Evolutionary conservation across 495 filamentous ascomycete species (phyloP).

Genomic region (Mytilinidion resinicola): DNA sequence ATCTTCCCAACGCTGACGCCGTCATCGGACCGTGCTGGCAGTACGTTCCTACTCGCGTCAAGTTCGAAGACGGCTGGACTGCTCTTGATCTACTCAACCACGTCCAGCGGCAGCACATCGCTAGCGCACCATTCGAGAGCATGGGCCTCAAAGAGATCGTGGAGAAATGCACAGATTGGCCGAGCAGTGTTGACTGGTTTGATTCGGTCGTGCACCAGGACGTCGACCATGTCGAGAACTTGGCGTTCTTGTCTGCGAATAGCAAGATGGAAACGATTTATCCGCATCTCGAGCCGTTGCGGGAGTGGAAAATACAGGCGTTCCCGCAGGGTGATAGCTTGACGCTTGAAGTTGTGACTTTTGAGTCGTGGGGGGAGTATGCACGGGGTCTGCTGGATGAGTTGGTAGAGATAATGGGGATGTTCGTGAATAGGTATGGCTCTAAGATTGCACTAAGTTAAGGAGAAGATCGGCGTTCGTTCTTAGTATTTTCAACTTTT

Average conservation of each 20-base stretch:
- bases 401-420: no score
- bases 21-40: slow-evolving; percentile 24
- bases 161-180: slow-evolving; percentile 54
- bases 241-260: slow-evolving; percentile 17
- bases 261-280: slow-evolving; percentile 22
- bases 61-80: slow-evolving; percentile 22
- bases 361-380: slow-evolving; percentile 16
- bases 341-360: slow-evolving; percentile 22
- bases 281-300: slow-evolving; percentile 24
- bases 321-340: slow-evolving; percentile 14
- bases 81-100: slow-evolving; percentile 15
- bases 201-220: slow-evolving; percentile 29
- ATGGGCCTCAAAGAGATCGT: slow-evolving; percentile 56
- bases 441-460: no score
- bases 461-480: no score
- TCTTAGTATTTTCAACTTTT: no score
- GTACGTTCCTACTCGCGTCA: slow-evolving; percentile 19
- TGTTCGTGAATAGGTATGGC: no score
- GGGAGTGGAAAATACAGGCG: slow-evolving; percentile 26
- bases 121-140: slow-evolving; percentile 10
- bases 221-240: slow-evolving; percentile 13
- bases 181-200: slow-evolving; percentile 25
- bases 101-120: slow-evolving; percentile 22
- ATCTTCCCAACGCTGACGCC: slow-evolving; percentile 6
- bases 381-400: slow-evolving; percentile 10